Conservation (phyloP, 495 filamentous ascomycete species). For the Aspergillus haitiensis region DNA sequence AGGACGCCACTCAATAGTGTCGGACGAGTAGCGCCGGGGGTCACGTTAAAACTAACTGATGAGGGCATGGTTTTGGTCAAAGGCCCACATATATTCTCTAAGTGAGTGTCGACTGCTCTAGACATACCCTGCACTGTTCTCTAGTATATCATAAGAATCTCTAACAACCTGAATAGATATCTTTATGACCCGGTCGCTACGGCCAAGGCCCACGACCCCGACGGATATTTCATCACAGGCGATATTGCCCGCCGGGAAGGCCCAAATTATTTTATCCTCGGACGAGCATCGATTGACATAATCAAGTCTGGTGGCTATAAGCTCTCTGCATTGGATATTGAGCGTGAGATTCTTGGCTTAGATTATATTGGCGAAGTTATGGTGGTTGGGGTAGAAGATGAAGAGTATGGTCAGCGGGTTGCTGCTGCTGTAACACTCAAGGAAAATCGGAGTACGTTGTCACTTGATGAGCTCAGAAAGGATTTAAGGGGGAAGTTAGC, state of each 20-base stretch:
- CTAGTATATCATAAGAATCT: too few relatives aligned
- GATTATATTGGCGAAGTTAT: slow-evolving; percentile 38
- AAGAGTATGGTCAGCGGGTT: slow-evolving; percentile 50
- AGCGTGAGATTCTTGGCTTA: slow-evolving; percentile 40
- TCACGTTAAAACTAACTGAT: slow-evolving; percentile 40
- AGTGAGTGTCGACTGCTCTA: slow-evolving; percentile 24
- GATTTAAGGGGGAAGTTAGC: slow-evolving; percentile 42
- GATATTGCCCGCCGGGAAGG: slow-evolving; percentile 50
- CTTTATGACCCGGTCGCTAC: slow-evolving; percentile 44
- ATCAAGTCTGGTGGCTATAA: slow-evolving; percentile 48
- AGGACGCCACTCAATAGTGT: slow-evolving; percentile 36
- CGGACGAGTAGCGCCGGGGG: slow-evolving; percentile 43
- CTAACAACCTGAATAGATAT: slow-evolving; percentile 31
- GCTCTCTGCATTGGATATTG: slow-evolving; percentile 42
- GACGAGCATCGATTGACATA: slow-evolving; percentile 45
- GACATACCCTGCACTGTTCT: too few relatives aligned
- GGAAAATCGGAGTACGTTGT: slow-evolving; percentile 25
- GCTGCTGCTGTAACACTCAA: slow-evolving; percentile 38
- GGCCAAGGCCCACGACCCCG: slow-evolving; percentile 34
- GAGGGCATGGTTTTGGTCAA: slow-evolving; percentile 48
- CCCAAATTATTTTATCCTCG: slow-evolving; percentile 49
- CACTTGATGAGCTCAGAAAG: slow-evolving; percentile 36
- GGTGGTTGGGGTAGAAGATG: slow-evolving; percentile 39
- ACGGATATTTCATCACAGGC: slow-evolving; percentile 51
- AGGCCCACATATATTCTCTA: slow-evolving; percentile 47